phyloP scores from a whole-genome alignment of 805 yeast species.

The Saccharomyces paradoxus region DNA sequence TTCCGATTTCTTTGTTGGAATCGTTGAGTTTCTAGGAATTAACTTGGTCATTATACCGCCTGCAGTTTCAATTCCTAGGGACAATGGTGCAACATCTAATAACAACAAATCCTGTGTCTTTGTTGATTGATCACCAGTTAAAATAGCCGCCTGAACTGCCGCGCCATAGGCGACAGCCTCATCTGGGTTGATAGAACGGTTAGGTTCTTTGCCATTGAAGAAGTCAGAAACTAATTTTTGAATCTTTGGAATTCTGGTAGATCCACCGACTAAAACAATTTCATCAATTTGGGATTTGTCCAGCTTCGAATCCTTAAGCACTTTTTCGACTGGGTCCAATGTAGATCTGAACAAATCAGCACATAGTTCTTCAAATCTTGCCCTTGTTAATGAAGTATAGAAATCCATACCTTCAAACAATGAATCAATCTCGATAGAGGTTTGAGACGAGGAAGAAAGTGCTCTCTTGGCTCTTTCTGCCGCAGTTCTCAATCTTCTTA shows the following conservation, averaged over 20 bases:
- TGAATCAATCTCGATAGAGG: conserved; percentile 89
- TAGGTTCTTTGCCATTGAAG: conserved; percentile 95
- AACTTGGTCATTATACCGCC: conserved; percentile 98
- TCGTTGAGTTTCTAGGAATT: conserved; percentile 91
- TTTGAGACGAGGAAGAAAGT: conserved; percentile 88
- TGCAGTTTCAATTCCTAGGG: conserved; percentile 94
- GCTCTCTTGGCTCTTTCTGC: conserved; percentile 98
- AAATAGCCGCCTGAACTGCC: conserved; percentile 93
- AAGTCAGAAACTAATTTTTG: conserved; percentile 90
- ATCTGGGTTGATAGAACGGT: conserved; percentile 92
- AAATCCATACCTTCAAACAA: conserved; percentile 89
- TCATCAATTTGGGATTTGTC: conserved; percentile 85
- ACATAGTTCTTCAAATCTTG: conserved; percentile 93
- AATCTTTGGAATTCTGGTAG: conserved; percentile 94
- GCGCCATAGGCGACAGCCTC: conserved; percentile 99
- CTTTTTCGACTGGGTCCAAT: conserved; percentile 89
- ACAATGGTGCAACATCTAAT: conserved; percentile 93
- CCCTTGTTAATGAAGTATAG: conserved; percentile 91
- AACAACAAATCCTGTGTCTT: conserved; percentile 90
- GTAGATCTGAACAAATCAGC: conserved; percentile 89
- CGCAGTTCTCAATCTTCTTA: conserved; percentile 93
- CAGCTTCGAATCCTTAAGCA: conserved; percentile 77
- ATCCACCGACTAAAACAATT: conserved; percentile 92
- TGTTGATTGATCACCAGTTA: conserved; percentile 89
- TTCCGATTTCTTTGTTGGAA: conserved; percentile 95